phyloP scores from a whole-genome alignment of 73 alveolate genomes.

The Uronychia binucleata region DNA sequence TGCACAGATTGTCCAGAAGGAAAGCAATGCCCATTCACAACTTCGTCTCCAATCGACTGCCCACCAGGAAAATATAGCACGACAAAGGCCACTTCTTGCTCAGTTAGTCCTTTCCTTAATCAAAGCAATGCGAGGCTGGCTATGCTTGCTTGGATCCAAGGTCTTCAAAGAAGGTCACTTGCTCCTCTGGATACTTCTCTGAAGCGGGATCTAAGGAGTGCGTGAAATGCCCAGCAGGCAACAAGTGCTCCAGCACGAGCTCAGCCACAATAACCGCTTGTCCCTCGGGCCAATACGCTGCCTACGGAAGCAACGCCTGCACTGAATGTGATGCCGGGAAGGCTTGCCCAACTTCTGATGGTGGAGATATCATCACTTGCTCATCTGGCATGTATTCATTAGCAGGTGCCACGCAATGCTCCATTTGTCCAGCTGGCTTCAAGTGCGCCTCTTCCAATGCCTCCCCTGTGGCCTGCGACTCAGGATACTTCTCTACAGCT shows the following conservation, averaged over 20 bases:
- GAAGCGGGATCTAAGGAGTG: slow-evolving; percentile 43
- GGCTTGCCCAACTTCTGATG: slow-evolving; percentile 35
- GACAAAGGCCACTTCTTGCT: not conserved
- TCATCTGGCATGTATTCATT: not conserved
- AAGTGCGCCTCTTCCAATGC: slow-evolving; percentile 25
- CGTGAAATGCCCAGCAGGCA: slow-evolving; percentile 72
- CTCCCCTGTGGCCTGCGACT: slow-evolving; percentile 22
- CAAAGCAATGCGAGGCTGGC: slow-evolving; percentile 37
- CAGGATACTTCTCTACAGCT: slow-evolving; percentile 14
- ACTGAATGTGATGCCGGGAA: slow-evolving; percentile 68
- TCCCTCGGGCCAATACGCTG: slow-evolving; percentile 35
- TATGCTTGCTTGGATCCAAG: slow-evolving; percentile 18
- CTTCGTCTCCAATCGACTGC: slow-evolving; percentile 46
- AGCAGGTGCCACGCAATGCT: not conserved
- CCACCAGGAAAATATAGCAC: slow-evolving; percentile 60
- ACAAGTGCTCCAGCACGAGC: slow-evolving; percentile 58
- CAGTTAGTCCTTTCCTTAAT: not conserved
- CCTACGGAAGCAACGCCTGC: slow-evolving; percentile 19
- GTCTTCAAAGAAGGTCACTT: slow-evolving; percentile 1
- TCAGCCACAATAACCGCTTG: slow-evolving; percentile 32
- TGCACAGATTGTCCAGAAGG: slow-evolving; percentile 69
- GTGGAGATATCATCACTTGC: not conserved
- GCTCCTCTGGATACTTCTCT: slow-evolving; percentile 34
- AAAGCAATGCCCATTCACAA: slow-evolving; percentile 10
- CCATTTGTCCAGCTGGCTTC: slow-evolving; percentile 56